A percentile compares a stretch with the other conserved stretches of the same genome.
These are phyloP conservation scores for Clitocybe nebularis DNA, from an alignment of 1,284 basidiomycete species.

Conservation along the genomic window DNA sequence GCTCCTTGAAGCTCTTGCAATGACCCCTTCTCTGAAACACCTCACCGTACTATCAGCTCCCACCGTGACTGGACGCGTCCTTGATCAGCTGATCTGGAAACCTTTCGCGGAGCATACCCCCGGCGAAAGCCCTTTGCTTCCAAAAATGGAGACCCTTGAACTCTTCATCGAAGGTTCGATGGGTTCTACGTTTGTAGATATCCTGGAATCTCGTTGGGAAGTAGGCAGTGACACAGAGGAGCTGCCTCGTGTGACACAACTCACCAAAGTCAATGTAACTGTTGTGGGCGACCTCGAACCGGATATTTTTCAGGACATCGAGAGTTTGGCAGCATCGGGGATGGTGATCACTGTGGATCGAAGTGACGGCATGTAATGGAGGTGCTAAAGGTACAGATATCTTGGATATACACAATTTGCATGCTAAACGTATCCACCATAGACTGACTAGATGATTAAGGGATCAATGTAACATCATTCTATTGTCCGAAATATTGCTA, in stretches of 20 bases:
- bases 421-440: neutral
- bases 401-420: neutral
- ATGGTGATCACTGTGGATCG: slow-evolving; percentile 13
- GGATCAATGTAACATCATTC: neutral
- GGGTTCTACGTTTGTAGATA: slow-evolving; percentile 9
- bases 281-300: slow-evolving; percentile 15
- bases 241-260: slow-evolving; percentile 5
- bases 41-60: slow-evolving; percentile 26
- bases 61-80: slow-evolving; percentile 12
- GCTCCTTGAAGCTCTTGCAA: slow-evolving; percentile 28
- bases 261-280: slow-evolving; percentile 10
- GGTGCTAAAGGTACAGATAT: neutral
- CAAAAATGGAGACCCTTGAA: slow-evolving; percentile 15
- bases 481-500: neutral
- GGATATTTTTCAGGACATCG: slow-evolving; percentile 11
- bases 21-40: slow-evolving; percentile 25
- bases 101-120: neutral
- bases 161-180: slow-evolving; percentile 13
- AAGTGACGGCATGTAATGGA: slow-evolving; percentile 2
- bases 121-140: slow-evolving; percentile 5
- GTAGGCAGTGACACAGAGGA: slow-evolving; percentile 4
- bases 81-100: slow-evolving; percentile 12
- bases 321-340: slow-evolving; percentile 12
- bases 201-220: slow-evolving; percentile 15
- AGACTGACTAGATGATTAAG: neutral